These are phyloP conservation scores for Chaetoscypha palmicola DNA, from an alignment of 2,329 filamentous ascomycete species.

Conservation along the genomic window DNA sequence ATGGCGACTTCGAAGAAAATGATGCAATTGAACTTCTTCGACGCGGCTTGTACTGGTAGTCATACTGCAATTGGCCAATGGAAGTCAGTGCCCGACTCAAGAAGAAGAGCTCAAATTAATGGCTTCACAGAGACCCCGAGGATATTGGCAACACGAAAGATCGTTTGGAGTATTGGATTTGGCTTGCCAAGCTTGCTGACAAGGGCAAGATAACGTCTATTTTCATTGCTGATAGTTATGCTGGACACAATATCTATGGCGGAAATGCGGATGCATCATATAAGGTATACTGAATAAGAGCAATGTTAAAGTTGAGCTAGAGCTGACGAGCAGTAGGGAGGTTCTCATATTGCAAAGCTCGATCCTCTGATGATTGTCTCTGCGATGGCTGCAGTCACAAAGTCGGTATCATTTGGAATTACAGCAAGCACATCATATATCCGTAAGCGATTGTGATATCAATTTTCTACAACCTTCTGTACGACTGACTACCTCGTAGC, in stretches of 20 bases:
- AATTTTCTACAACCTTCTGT: neutral
- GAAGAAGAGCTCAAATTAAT: no score
- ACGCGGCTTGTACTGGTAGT: conserved; percentile 3
- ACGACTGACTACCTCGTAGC: neutral
- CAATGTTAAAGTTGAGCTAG: neutral
- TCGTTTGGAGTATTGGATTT: conserved; percentile 10
- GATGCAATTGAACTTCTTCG: conserved; percentile 14
- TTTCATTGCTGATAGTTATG: conserved; percentile 57
- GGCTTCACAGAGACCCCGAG: neutral
- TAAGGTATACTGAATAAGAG: conserved; percentile 13
- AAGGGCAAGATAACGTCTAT: conserved; percentile 55
- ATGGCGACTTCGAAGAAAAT: conserved; percentile 7
- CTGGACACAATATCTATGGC: conserved; percentile 51
- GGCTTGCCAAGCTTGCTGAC: conserved; percentile 50
- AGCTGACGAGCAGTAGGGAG: conserved; percentile 35
- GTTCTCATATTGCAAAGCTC: conserved; percentile 59
- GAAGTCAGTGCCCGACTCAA: no score
- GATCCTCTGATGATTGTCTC: conserved; percentile 55
- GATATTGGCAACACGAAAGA: conserved; percentile 6
- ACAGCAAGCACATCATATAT: conserved; percentile 57
- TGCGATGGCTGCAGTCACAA: conserved; percentile 60
- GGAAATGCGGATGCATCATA: conserved; percentile 40
- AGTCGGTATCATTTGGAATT: conserved; percentile 57
- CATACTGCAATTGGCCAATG: conserved; percentile 8
- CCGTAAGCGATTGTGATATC: conserved; percentile 5